These are phyloP conservation scores for Vinca minor DNA, from an alignment of 257 asterid species.

Conservation along the genomic window DNA sequence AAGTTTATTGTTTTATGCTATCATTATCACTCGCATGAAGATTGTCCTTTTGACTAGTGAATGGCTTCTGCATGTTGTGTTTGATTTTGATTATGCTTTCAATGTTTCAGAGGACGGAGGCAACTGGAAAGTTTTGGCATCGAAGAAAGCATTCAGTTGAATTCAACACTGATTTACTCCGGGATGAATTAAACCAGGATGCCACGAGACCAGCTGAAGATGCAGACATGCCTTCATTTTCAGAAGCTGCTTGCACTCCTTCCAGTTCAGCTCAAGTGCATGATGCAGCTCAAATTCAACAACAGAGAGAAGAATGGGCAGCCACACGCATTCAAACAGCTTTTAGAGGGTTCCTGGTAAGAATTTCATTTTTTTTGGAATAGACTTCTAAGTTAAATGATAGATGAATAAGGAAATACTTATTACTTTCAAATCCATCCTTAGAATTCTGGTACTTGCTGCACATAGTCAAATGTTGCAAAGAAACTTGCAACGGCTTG, in stretches of 20 bases:
- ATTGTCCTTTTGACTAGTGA: neutral
- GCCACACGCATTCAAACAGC: conserved; percentile 85
- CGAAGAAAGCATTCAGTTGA: conserved; percentile 79
- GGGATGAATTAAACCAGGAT: conserved; percentile 42
- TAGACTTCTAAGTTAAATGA: neutral
- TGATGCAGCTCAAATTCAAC: conserved; percentile 38
- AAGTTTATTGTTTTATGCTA: neutral
- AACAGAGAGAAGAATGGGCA: conserved; percentile 73
- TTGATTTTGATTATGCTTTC: conserved; percentile 3
- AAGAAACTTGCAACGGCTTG: neutral
- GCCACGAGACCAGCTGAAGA: conserved; percentile 35
- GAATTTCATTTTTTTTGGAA: neutral
- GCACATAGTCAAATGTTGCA: neutral
- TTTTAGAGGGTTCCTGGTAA: conserved; percentile 91
- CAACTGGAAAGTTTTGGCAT: conserved; percentile 65
- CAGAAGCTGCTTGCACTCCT: conserved; percentile 52
- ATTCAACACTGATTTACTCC: conserved; percentile 42
- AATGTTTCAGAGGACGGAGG: conserved; percentile 45
- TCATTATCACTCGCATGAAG: neutral
- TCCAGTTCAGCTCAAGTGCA: conserved; percentile 54
- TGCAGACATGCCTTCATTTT: conserved; percentile 34
- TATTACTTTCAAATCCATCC: neutral
- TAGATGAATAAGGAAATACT: neutral
- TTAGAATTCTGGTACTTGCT: neutral
- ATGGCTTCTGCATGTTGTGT: neutral